Evolutionary conservation across 1,284 basidiomycete genomes (phyloP), one percentile per base, ranked within the genome.

Genomic region (Cutaneotrichosporon sp.): DNA sequence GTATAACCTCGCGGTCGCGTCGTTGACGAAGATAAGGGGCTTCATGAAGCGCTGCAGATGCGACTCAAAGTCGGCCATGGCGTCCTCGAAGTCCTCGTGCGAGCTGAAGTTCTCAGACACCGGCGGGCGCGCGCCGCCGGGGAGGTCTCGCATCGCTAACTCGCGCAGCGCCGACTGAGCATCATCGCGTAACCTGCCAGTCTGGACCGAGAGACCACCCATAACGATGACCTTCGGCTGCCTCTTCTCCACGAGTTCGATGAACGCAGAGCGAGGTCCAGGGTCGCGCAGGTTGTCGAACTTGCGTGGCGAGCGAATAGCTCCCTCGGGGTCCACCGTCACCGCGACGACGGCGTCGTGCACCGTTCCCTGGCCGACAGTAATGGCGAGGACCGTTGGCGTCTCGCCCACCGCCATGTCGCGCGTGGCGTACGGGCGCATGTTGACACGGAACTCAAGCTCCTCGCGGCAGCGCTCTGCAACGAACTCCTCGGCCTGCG

Each of bases 331-430:
- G 74, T 98, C 95, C 59, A 98, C 79, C 80, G 89, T 91, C 60
- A 97, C 89, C 38, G 91, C 82, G 36, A 89, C 87, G 65, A 97
- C 91, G 2, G 89, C 88, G 78, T 99, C 96, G 72, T 89, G 90
- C 47, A 92, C 91, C 71, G 97, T 93, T 58, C 97, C 97, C 75
- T 90, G 89, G 53, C 97, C 97, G 86, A 94, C 93, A 5, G 96
- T 97, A 64, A 97, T 82, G 5, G 96, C 92, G 46, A 99, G 84
- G 5, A 99, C 93, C 8, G 90, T 89, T 0, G 93, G 89, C 0
- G 86, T 86, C 56, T 91, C 88, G 18, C 89, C 90, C 50, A 84
- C 81, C 63, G 85, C 84, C 79, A 89, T 86, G 31, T 86, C 84
- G 5, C 83, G 81, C 4, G 86, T 85, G 56, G 82, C 80, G 73